Evolutionary conservation across 768 basidiomycete species (phyloP), one percentile per base, ranked within the genome.

Genomic region (Rhodosporidiobolus sp.): DNA sequence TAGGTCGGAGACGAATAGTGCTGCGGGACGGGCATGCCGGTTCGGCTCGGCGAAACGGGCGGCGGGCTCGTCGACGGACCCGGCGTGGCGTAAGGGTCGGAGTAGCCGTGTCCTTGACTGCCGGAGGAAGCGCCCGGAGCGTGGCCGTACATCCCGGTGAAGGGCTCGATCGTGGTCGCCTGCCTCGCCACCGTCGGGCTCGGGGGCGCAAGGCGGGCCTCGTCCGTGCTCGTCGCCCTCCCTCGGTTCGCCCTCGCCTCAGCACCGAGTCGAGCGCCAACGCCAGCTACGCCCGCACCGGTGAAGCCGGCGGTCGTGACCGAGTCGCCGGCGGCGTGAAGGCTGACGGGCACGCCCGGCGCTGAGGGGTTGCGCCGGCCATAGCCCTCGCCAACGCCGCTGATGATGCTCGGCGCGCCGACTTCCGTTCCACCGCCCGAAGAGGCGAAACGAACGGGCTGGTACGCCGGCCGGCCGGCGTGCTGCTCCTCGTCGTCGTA

Each of bases 301-400:
- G n/a, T 50, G 2, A 26, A 48, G 48, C 43, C 55, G 34, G 48
- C n/a, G 12, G 52, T 30, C 3, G 69, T n/a, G 38, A 38, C 30
- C 7, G 64, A 35, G 3, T 67, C 54, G 57, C 14, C 14, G 8
- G 38, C 38, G 60, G 49, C 49, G 50, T 10, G 30, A 66, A 20
- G 17, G 70, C 8, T 62, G 54, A 71, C 59, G 32, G 58, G 35
- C 45, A 54, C 8, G 38, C 69, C 69, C 1, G 63, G 63, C 26
- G 60, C 48, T 24, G n/a, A 30, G 10, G 70, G 43, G 64, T 69
- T 61, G 28, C 73, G 50, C 19, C 69, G 35, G 0, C 73, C 73
- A 32, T 74, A 74, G 1, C 73, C 73, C 59, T 69, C 53, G 12
- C 73, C 80, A 78, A 82, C 76, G 76, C 81, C 67, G 74, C 76